Conservation (phyloP, 1,139 yeast genomes). For the Yamadazyma trypodendri region DNA sequence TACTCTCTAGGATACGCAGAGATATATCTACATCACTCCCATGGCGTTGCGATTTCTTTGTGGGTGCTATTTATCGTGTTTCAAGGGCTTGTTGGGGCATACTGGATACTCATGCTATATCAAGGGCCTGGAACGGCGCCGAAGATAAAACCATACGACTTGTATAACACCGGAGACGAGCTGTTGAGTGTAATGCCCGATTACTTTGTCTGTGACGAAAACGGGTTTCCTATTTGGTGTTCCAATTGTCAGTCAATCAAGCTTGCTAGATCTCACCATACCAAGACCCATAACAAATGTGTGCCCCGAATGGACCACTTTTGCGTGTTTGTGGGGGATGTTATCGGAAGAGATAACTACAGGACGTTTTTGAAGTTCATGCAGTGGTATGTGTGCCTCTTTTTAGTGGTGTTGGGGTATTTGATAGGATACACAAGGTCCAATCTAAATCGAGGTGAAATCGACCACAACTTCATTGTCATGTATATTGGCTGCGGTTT, state of each 20-base stretch:
- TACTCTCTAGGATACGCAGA: conserved; percentile 39
- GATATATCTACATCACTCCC: conserved; percentile 29
- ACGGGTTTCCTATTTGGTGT: conserved; percentile 66
- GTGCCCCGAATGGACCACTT: conserved; percentile 65
- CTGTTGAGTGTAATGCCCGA: conserved; percentile 36
- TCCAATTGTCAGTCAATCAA: conserved; percentile 53
- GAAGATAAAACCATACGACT: conserved; percentile 24
- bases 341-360: conserved; percentile 58
- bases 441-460: conserved; percentile 20
- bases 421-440: conserved; percentile 26
- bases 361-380: conserved; percentile 50
- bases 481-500: conserved; percentile 37
- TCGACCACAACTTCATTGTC: conserved; percentile 49
- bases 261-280: conserved; percentile 55
- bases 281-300: conserved; percentile 43
- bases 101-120: conserved; percentile 30
- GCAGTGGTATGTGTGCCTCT: conserved; percentile 30
- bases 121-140: conserved; percentile 39
- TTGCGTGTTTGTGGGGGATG: conserved; percentile 62
- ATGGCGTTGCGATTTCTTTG: conserved; percentile 31
- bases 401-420: conserved; percentile 28
- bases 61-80: conserved; percentile 34
- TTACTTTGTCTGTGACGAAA: conserved; percentile 53
- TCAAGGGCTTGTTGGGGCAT: conserved; percentile 24
- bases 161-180: conserved; percentile 20